Evolutionary conservation across 768 basidiomycete species (phyloP).

Genomic region (Trametes cinnabarina): DNA sequence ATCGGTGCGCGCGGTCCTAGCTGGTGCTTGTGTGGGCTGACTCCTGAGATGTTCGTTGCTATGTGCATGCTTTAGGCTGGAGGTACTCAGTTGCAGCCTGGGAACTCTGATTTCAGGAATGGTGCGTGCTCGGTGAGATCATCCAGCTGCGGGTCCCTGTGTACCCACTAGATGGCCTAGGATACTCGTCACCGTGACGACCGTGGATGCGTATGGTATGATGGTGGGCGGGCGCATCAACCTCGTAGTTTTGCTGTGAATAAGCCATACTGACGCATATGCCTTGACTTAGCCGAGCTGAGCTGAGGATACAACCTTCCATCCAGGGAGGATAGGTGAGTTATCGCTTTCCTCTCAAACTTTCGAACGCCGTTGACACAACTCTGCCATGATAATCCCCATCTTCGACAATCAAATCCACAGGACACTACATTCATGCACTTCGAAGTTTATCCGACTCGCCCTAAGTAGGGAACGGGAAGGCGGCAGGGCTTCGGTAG

Average conservation of each 20-base stretch:
- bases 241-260: not conserved
- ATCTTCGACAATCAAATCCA: not conserved
- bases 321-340: not conserved
- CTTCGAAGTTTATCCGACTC: not conserved
- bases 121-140: too few relatives aligned
- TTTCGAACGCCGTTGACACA: too few relatives aligned
- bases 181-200: not conserved
- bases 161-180: too few relatives aligned
- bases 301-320: not conserved
- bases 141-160: too few relatives aligned
- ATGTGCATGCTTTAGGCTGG: too few relatives aligned
- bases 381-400: too few relatives aligned
- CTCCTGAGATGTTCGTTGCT: slow-evolving; percentile 1
- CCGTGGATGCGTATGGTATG: not conserved
- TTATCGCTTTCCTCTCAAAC: not conserved
- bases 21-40: not conserved
- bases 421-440: not conserved
- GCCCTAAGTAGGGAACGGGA: slow-evolving; percentile 26
- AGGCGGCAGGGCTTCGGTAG: slow-evolving; percentile 48
- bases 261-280: too few relatives aligned
- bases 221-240: not conserved
- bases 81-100: too few relatives aligned
- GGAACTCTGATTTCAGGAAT: not conserved
- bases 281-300: too few relatives aligned
- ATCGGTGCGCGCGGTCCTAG: not conserved